phyloP scores from a whole-genome alignment of 768 basidiomycete genomes.

The Tephrocybe sp. region DNA sequence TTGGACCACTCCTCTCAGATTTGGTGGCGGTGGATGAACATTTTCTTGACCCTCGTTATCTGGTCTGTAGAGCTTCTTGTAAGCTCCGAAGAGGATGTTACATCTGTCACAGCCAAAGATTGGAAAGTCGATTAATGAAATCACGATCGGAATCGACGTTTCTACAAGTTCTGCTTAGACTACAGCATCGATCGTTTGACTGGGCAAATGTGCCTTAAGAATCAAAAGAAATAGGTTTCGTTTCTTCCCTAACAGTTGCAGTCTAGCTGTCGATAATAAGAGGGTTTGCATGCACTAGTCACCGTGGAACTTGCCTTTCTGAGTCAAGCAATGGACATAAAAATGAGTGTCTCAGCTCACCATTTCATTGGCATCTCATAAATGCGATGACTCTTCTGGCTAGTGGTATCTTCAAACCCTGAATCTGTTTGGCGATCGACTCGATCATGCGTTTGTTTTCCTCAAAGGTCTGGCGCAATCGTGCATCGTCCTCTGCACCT shows the following conservation, averaged over 20 bases:
- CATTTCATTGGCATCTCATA: background rate
- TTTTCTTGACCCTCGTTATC: slow-evolving; percentile 80
- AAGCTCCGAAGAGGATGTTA: slow-evolving; percentile 68
- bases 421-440: slow-evolving; percentile 6
- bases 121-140: slow-evolving; percentile 74
- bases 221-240: too few species aligned
- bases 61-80: slow-evolving; percentile 85
- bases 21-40: slow-evolving; percentile 93
- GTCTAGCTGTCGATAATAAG: too few species aligned
- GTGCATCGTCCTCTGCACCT: slow-evolving; percentile 2
- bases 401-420: slow-evolving; percentile 7
- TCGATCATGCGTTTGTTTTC: slow-evolving; percentile 6
- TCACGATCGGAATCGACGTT: background rate
- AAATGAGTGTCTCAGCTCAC: background rate
- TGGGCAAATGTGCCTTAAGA: too few species aligned
- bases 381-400: slow-evolving; percentile 1
- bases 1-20: slow-evolving; percentile 88
- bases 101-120: slow-evolving; percentile 52
- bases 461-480: slow-evolving; percentile 4
- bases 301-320: too few species aligned
- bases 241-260: too few species aligned
- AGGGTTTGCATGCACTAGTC: too few species aligned
- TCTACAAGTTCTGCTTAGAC: too few species aligned
- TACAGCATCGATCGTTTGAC: too few species aligned
- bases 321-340: too few species aligned